These are phyloP conservation scores for Pichia californica DNA, from an alignment of 805 yeast species.

Conservation along the genomic window DNA sequence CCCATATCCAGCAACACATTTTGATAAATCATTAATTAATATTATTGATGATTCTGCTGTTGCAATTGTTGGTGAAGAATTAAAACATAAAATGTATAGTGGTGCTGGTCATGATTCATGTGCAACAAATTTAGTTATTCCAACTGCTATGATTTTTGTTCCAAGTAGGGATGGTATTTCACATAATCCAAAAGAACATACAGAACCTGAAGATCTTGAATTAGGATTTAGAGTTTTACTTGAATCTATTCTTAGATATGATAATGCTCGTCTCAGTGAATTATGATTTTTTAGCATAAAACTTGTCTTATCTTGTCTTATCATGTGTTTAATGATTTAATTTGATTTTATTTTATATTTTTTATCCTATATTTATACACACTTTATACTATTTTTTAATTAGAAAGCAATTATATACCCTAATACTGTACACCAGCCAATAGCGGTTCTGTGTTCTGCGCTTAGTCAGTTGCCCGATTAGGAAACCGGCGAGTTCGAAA, in stretches of 20 bases:
- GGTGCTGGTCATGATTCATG: slow-evolving; percentile 79
- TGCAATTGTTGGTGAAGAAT: slow-evolving; percentile 40
- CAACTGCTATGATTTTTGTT: slow-evolving; percentile 70
- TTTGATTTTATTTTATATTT: no score
- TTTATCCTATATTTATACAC: no score
- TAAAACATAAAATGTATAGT: slow-evolving; percentile 43
- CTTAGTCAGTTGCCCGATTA: no score
- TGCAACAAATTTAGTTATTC: slow-evolving; percentile 46
- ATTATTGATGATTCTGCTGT: slow-evolving; percentile 49
- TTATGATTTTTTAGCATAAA: not conserved
- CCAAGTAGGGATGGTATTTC: slow-evolving; percentile 63
- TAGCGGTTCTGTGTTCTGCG: no score
- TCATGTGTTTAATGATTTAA: no score
- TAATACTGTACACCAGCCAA: no score
- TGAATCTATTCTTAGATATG: slow-evolving; percentile 36
- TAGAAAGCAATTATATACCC: no score
- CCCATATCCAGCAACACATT: slow-evolving; percentile 43
- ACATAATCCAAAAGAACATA: slow-evolving; percentile 62
- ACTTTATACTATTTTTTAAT: no score
- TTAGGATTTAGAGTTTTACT: slow-evolving; percentile 53
- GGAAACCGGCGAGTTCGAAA: no score
- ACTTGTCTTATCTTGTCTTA: no score
- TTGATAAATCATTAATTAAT: slow-evolving; percentile 43
- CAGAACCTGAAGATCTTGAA: slow-evolving; percentile 58
- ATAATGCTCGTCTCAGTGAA: slow-evolving; percentile 13